These are phyloP conservation scores for Oxyria digyna DNA, from an alignment of 148 eudicot species.

Conservation along the genomic window DNA sequence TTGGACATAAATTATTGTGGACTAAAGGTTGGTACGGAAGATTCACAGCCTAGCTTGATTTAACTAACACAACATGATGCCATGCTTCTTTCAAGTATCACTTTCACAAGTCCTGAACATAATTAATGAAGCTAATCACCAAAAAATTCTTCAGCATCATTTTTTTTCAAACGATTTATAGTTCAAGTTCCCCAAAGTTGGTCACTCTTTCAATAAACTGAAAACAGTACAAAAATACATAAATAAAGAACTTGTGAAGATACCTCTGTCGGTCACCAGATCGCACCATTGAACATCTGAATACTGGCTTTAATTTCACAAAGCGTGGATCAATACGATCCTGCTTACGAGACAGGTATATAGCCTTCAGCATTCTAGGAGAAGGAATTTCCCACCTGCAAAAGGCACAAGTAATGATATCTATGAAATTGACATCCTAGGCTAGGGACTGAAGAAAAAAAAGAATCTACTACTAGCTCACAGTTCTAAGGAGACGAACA, in stretches of 20 bases:
- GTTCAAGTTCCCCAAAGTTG: too few relatives aligned
- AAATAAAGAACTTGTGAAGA: neutral
- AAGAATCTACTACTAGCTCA: neutral
- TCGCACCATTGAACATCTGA: constrained; percentile 61
- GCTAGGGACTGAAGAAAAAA: neutral
- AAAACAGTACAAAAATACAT: neutral
- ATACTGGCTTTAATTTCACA: constrained; percentile 62
- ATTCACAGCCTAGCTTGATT: neutral
- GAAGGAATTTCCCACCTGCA: constrained; percentile 95
- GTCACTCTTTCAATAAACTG: neutral
- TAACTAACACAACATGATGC: neutral
- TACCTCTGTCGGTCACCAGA: constrained; percentile 73
- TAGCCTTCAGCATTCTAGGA: constrained; percentile 41
- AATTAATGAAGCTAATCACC: neutral
- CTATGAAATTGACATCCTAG: neutral
- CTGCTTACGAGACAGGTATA: constrained; percentile 35
- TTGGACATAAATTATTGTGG: neutral
- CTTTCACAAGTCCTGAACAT: neutral
- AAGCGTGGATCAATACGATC: constrained; percentile 76
- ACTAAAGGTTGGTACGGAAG: neutral
- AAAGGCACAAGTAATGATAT: neutral
- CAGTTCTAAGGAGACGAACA: neutral
- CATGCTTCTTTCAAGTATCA: neutral
- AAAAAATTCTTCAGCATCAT: neutral
- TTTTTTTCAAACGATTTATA: neutral